Evolutionary conservation across 176 grass and related monocot species (phyloP).

Genomic region (Oryza officinalis): DNA sequence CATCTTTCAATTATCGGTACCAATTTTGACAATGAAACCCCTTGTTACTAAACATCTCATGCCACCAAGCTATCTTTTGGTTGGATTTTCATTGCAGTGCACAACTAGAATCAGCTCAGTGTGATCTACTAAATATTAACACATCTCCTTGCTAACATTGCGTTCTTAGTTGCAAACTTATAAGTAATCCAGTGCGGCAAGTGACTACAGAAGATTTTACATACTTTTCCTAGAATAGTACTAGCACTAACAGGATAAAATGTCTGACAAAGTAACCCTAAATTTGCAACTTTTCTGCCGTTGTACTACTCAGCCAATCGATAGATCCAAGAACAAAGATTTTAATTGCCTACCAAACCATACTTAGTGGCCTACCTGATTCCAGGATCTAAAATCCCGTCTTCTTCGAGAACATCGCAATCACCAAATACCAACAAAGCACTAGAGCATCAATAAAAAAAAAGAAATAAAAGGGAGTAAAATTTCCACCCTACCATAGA

Average conservation of each 20-base stretch:
- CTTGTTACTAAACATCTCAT: neutral
- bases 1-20: neutral
- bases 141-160: neutral
- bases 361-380: neutral
- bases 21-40: neutral
- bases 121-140: neutral
- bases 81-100: neutral
- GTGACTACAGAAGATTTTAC: neutral
- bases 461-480: neutral
- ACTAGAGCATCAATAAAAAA: neutral
- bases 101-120: neutral
- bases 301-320: too few relatives aligned
- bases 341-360: neutral
- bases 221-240: neutral
- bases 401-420: neutral
- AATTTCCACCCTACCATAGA: constrained; percentile 53
- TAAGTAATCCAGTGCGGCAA: neutral
- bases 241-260: neutral
- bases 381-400: constrained; percentile 32
- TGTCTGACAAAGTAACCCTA: neutral
- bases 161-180: neutral
- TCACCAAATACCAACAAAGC: neutral
- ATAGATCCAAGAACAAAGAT: constrained; percentile 4
- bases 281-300: neutral
- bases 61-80: neutral